Evolutionary conservation across 2,329 filamentous ascomycete species (phyloP).

Genomic region (Fusarium oligoseptatum): DNA sequence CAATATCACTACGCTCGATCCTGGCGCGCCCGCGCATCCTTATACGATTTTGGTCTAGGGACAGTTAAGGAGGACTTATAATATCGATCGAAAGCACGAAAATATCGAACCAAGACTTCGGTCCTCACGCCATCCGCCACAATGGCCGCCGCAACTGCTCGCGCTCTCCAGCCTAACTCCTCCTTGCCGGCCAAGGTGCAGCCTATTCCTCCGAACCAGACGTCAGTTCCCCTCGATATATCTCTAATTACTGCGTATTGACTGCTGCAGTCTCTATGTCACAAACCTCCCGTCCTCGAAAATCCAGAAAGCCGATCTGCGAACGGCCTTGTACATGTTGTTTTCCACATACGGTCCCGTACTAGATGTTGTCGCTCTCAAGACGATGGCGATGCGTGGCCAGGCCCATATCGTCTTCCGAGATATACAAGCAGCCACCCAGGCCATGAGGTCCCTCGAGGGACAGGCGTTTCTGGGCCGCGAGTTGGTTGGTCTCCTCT

Average conservation of each 20-base stretch:
- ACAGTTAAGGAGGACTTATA: background rate
- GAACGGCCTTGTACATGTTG: slow-evolving; percentile 89
- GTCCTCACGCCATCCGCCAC: slow-evolving; percentile 14
- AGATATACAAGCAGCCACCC: slow-evolving; percentile 90
- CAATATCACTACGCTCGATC: slow-evolving; percentile 21
- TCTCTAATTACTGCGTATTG: slow-evolving; percentile 5
- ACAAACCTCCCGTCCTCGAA: slow-evolving; percentile 88
- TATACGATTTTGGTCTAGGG: slow-evolving; percentile 10
- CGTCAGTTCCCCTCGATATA: slow-evolving; percentile 64
- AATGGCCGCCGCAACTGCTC: slow-evolving; percentile 57
- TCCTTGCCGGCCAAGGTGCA: slow-evolving; percentile 65
- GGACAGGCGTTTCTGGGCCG: slow-evolving; percentile 88
- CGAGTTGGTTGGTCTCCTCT: slow-evolving; percentile 75
- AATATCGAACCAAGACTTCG: background rate
- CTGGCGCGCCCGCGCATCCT: slow-evolving; percentile 21
- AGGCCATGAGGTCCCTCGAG: slow-evolving; percentile 91
- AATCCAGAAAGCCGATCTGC: slow-evolving; percentile 88
- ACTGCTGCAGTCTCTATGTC: slow-evolving; percentile 79
- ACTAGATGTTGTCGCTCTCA: slow-evolving; percentile 90
- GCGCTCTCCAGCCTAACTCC: slow-evolving; percentile 56
- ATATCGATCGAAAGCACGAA: background rate
- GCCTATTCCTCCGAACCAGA: slow-evolving; percentile 78
- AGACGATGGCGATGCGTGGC: slow-evolving; percentile 92
- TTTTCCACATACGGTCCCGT: slow-evolving; percentile 95
- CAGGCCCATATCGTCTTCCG: slow-evolving; percentile 94